A percentile compares a stretch with the other conserved stretches of the same genome.
Conservation (phyloP, 306 rosid genomes). For the Erythrophleum fordii region DNA sequence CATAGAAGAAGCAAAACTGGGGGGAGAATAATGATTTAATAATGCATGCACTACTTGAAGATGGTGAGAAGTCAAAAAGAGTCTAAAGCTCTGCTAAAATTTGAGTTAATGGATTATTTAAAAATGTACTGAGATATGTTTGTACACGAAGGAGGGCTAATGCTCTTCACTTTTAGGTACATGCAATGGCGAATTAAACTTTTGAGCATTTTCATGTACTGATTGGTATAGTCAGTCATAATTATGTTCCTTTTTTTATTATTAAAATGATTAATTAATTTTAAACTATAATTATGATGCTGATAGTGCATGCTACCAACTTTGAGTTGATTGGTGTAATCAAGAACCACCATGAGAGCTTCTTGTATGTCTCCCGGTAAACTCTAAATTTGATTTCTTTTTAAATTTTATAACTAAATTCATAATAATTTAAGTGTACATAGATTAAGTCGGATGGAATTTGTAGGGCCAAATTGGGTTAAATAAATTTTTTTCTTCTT, state of each 20-base stretch:
- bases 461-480: too few species aligned
- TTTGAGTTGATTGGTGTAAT: slow-evolving; percentile 6
- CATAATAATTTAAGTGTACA: too few species aligned
- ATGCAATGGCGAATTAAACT: background rate
- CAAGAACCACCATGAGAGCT: background rate
- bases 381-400: background rate
- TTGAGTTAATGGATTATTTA: background rate
- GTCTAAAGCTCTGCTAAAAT: background rate
- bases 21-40: background rate
- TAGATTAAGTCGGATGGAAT: too few species aligned
- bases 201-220: background rate
- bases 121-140: background rate
- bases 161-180: slow-evolving; percentile 2
- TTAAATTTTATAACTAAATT: background rate
- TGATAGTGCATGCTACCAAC: slow-evolving; percentile 35
- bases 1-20: background rate
- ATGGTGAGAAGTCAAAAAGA: slow-evolving; percentile 5
- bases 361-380: background rate
- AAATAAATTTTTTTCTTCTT: too few species aligned
- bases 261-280: slow-evolving; percentile 25
- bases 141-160: background rate
- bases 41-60: background rate
- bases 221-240: background rate
- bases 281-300: slow-evolving; percentile 42
- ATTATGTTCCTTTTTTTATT: slow-evolving; percentile 28